Evolutionary conservation across 305 asterid genomes (phyloP), one percentile per base, ranked within the genome.

Genomic region (Lippia alba): DNA sequence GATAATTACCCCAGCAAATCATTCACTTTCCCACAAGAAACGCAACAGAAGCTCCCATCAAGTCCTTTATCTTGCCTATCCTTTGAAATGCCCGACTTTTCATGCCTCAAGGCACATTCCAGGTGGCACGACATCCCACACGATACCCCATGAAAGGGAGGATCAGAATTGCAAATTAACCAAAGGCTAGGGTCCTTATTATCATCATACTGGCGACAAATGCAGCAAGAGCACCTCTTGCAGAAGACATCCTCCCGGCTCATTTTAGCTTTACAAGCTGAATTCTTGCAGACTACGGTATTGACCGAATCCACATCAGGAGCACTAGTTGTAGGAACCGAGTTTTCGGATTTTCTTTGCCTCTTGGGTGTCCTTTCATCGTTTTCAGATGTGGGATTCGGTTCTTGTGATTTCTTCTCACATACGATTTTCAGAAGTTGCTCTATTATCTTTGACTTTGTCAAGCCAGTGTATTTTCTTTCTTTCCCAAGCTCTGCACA

Each of bases 151-250:
- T 69, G 74, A 74, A 84, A 89, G 4, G 99, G 99, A 72, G 86
- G 86, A 40, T 94, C 99, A 6, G 99, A 86, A 79, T 79, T 82
- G 89, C 99, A 94, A 81, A 74, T 70, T 56, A 94, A 78, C 99
- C 99, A 94, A 58, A 91, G 84, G 78, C 97, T 85, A 6, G 99
- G 99, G 79, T 94, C 99, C 84, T 94, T 94, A 63, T 94, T 94
- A 74, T 94, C 99, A 71, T 94, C 99, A 78, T 85, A 94, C 65
- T 82, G 72, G 5, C 58, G 83, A 76, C 99, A 94, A 72, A 91
- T 91, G 87, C 97, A 94, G 86, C 99, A 94, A 1, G 99, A 91
- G 70, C 99, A 94, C 84, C 99, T 84, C 80, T 86, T 91, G 88
- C 99, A 94, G 76, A 94, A 94, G 24, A 41, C 76, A 71, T 83